phyloP scores from a whole-genome alignment of 495 filamentous ascomycete species.

The Thermothielavioides terrestris region DNA sequence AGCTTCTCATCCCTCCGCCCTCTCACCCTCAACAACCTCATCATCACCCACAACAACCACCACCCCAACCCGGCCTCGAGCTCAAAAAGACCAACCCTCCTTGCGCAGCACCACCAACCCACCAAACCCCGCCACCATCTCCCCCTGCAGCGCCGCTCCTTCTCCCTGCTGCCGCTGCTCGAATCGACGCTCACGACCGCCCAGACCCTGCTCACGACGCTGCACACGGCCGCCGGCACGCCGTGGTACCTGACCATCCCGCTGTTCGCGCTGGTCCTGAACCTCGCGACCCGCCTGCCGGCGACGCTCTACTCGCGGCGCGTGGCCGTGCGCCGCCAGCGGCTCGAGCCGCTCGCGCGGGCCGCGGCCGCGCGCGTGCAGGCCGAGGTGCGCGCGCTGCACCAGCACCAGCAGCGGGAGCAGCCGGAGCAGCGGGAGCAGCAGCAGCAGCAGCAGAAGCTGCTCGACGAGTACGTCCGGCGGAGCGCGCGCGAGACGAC shows the following conservation, averaged over 20 bases:
- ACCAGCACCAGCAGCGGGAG: background rate
- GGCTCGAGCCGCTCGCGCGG: conserved; percentile 42
- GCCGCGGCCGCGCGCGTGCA: conserved; percentile 36
- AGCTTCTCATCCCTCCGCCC: conserved; percentile 1
- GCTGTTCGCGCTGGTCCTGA: conserved; percentile 55
- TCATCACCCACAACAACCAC: background rate
- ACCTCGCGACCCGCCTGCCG: conserved; percentile 50
- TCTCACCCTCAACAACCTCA: background rate
- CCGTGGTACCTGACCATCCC: conserved; percentile 69
- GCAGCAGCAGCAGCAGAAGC: background rate
- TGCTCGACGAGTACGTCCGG: too few species aligned
- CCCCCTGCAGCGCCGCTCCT: background rate
- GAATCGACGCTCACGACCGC: conserved; percentile 43
- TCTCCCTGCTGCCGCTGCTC: conserved; percentile 18
- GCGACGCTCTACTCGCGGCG: conserved; percentile 45
- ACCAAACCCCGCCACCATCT: background rate
- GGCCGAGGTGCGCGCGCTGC: background rate
- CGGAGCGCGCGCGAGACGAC: background rate
- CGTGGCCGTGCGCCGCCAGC: conserved; percentile 33
- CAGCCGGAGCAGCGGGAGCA: background rate
- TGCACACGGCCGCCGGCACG: conserved; percentile 52
- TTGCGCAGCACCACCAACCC: background rate
- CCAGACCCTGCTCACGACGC: conserved; percentile 46
- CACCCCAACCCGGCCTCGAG: too few species aligned
- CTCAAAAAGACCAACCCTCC: background rate